Percentiles rank a stretch among this genome's conserved stretches.
phyloP scores from a whole-genome alignment of 2,329 filamentous ascomycete genomes.

The Aspergillus hiratsukae region DNA sequence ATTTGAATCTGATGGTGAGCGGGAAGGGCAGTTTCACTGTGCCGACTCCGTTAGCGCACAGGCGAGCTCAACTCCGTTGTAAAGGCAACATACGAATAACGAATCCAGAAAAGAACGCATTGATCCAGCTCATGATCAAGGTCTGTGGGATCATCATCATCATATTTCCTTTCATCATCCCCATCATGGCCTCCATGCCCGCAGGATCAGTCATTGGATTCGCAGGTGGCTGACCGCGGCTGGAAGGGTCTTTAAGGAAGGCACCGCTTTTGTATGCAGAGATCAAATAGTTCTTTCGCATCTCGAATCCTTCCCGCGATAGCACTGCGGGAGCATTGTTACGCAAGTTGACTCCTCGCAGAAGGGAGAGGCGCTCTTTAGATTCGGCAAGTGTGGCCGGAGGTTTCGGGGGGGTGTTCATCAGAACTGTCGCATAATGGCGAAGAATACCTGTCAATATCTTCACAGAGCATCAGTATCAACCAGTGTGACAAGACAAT shows the following conservation, averaged over 20 bases:
- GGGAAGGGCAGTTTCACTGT: slow-evolving; percentile 94
- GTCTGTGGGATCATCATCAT: slow-evolving; percentile 99
- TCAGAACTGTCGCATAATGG: slow-evolving; percentile 91
- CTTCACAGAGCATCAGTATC: slow-evolving; percentile 38
- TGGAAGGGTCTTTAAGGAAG: slow-evolving; percentile 85
- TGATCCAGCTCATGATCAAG: slow-evolving; percentile 99
- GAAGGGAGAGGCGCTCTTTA: slow-evolving; percentile 79
- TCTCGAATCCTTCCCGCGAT: slow-evolving; percentile 69
- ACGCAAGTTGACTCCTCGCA: slow-evolving; percentile 80
- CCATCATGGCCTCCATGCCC: slow-evolving; percentile 99
- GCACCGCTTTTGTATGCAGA: slow-evolving; percentile 77
- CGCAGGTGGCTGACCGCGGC: slow-evolving; percentile 76
- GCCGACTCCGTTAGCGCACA: slow-evolving; percentile 5
- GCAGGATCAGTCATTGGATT: slow-evolving; percentile 95
- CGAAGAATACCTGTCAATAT: slow-evolving; percentile 91
- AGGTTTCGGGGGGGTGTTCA: slow-evolving; percentile 77
- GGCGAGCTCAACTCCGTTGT: background rate
- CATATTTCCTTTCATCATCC: slow-evolving; percentile 99
- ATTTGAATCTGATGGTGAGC: slow-evolving; percentile 97
- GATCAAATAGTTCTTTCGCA: slow-evolving; percentile 75
- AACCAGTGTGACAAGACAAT: background rate
- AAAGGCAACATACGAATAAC: slow-evolving; percentile 70
- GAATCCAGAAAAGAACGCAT: slow-evolving; percentile 97
- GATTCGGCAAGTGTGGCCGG: slow-evolving; percentile 56
- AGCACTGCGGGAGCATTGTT: slow-evolving; percentile 77